phyloP scores from a whole-genome alignment of 805 yeast genomes.

The Limtongozyma cylindracea region DNA sequence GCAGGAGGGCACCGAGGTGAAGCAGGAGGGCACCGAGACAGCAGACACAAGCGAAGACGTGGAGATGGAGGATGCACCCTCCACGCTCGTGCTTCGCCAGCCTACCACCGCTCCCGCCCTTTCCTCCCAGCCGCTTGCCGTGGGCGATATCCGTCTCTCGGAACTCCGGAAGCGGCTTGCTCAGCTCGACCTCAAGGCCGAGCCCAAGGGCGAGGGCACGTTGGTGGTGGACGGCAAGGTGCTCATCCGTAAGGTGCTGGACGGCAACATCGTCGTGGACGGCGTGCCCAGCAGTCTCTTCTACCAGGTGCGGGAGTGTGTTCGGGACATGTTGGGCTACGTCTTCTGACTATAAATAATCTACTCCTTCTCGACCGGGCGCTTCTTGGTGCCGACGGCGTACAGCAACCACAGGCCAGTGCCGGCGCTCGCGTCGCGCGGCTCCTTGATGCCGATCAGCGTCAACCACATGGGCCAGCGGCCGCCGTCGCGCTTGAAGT shows the following conservation, averaged over 20 bases:
- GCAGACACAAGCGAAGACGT: neutral
- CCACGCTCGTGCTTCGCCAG: too few relatives aligned
- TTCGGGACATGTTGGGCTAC: constrained; percentile 51
- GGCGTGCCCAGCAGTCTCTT: constrained; percentile 57
- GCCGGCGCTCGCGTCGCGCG: too few relatives aligned
- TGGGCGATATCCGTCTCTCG: constrained; percentile 73
- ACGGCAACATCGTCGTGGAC: constrained; percentile 63
- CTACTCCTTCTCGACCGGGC: too few relatives aligned
- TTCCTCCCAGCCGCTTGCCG: constrained; percentile 23
- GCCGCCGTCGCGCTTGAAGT: too few relatives aligned
- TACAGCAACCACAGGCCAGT: too few relatives aligned
- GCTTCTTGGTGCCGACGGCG: too few relatives aligned
- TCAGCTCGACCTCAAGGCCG: constrained; percentile 42
- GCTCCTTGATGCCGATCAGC: too few relatives aligned
- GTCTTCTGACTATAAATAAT: neutral
- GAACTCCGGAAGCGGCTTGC: constrained; percentile 46
- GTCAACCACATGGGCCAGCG: too few relatives aligned
- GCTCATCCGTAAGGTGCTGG: constrained; percentile 35
- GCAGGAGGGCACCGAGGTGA: neutral
- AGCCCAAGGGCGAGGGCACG: constrained; percentile 83
- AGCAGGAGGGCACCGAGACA: too few relatives aligned
- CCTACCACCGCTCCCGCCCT: too few relatives aligned
- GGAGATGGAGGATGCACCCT: neutral
- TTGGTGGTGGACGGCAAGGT: constrained; percentile 62
- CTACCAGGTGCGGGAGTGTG: constrained; percentile 50